A percentile compares a stretch with the other conserved stretches of the same genome.
These are phyloP conservation scores for Neocucurbitaria cava DNA, from an alignment of 2,329 filamentous ascomycete species.

Conservation along the genomic window DNA sequence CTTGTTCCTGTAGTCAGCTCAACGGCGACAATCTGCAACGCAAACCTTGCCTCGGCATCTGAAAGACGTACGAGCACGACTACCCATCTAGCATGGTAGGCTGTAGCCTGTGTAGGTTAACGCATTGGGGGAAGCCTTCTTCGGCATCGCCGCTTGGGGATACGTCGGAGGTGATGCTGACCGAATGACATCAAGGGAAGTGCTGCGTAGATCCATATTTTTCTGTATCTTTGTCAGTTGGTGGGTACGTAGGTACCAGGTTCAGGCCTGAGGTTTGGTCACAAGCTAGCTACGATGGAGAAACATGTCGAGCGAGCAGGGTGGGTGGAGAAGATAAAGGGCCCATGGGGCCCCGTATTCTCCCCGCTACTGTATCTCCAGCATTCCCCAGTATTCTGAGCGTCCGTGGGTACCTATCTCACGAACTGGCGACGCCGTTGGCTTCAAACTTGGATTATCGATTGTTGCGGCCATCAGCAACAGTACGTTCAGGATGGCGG, in stretches of 20 bases:
- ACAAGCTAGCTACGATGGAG: slow-evolving; percentile 1
- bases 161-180: neutral
- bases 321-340: slow-evolving; percentile 2
- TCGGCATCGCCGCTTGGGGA: neutral
- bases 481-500: slow-evolving; percentile 22
- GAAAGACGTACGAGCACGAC: neutral
- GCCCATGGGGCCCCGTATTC: neutral
- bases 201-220: neutral
- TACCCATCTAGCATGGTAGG: slow-evolving; percentile 2
- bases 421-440: neutral
- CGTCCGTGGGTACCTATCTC: neutral
- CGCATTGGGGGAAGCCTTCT: neutral
- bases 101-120: too few relatives aligned
- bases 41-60: slow-evolving; percentile 12
- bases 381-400: neutral
- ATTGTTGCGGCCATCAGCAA: too few relatives aligned
- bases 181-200: slow-evolving; percentile 3
- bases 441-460: too few relatives aligned
- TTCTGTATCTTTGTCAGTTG: neutral
- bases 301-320: slow-evolving; percentile 6
- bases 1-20: neutral
- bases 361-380: neutral
- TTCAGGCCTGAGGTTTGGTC: neutral
- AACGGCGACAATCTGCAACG: neutral
- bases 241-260: neutral